A percentile compares a stretch with the other conserved stretches of the same genome.
Evolutionary conservation across 352 stramenopile genomes (phyloP).

Genomic region (Phytophthora lateralis): DNA sequence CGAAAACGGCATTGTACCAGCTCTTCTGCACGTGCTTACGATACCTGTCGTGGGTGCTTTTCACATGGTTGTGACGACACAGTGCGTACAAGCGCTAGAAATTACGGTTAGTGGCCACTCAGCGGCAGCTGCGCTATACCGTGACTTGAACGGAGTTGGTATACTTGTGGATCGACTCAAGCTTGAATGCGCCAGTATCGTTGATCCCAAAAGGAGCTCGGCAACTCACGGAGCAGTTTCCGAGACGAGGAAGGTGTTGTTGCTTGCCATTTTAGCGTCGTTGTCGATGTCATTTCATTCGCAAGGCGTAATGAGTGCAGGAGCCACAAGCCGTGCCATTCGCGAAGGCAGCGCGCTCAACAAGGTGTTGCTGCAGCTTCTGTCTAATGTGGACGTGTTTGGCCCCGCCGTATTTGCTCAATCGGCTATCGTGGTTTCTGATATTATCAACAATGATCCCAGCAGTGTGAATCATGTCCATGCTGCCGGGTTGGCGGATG

Average conservation of each 20-base stretch:
- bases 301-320: conserved; percentile 88
- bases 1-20: conserved; percentile 84
- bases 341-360: conserved; percentile 87
- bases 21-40: conserved; percentile 78
- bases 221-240: conserved; percentile 23
- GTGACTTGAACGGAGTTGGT: conserved; percentile 84
- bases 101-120: conserved; percentile 81
- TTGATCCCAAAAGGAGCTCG: conserved; percentile 9
- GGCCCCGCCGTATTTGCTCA: conserved; percentile 94
- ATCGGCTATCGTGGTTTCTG: conserved; percentile 91
- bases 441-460: conserved; percentile 98
- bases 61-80: conserved; percentile 75
- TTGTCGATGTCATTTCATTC: conserved; percentile 88
- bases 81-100: conserved; percentile 84
- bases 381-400: conserved; percentile 92
- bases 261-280: conserved; percentile 74
- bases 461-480: conserved; percentile 96
- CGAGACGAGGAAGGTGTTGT: conserved; percentile 68
- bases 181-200: conserved; percentile 52
- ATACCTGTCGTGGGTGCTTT: conserved; percentile 58
- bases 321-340: conserved; percentile 86
- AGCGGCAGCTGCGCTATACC: conserved; percentile 71
- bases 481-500: conserved; percentile 90
- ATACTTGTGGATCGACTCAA: conserved; percentile 85
- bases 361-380: conserved; percentile 88